Base-by-base conservation (phyloP, 345 rosid species). In the Arabis alpina region DNA sequence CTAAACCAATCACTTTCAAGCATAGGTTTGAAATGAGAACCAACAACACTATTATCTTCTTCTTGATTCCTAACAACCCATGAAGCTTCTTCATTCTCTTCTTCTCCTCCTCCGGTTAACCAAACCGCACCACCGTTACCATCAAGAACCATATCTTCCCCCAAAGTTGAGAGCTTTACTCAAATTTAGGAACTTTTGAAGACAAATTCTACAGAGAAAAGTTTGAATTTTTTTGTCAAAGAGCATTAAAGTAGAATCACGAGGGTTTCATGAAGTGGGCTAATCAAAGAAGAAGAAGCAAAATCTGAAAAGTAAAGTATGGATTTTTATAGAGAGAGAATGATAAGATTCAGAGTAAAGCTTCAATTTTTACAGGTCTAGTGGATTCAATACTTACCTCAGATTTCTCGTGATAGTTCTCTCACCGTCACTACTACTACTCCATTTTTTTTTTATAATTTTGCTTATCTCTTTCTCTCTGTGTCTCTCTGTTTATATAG, bases 1-100 rank as follows among this genome's bases (percentile, higher is more conserved):
- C 71, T 81, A 75, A 88, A 85, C 80, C 95, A 85, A 69, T 91
- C 95, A 37, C 77, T 14, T 39, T 88, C 95, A 42, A 91, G 87
- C 85, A 88, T 78, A 73, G 95, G 83, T 66, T 84, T 88, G 79
- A 84, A 85, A 62, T 77, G 76, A 37, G 88, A 66, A 19, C 77
- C 75, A 68, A 54, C 81, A 19, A 19, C 23, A 19, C 23, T 1
- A 19, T 19, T 19, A n/a, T 68, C 71, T 57, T 61, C 75, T 69
- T 65, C 75, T 54, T 59, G 59, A 71, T 72, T 81, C 73, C 82
- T 70, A 55, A 86, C 73, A 55, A 87, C 75, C 92, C 94, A 86
- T 4, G 90, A 84, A 71, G 79, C 79, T 12, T 82, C 77, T 13
- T 79, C 85, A 27, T 70, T 70, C 43, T 70, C 75, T 7, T 66